Percentiles rank a stretch among this genome's conserved stretches.
Evolutionary conservation across 129 eudicot genomes (phyloP).

Genomic region (Sambucus nigra): DNA sequence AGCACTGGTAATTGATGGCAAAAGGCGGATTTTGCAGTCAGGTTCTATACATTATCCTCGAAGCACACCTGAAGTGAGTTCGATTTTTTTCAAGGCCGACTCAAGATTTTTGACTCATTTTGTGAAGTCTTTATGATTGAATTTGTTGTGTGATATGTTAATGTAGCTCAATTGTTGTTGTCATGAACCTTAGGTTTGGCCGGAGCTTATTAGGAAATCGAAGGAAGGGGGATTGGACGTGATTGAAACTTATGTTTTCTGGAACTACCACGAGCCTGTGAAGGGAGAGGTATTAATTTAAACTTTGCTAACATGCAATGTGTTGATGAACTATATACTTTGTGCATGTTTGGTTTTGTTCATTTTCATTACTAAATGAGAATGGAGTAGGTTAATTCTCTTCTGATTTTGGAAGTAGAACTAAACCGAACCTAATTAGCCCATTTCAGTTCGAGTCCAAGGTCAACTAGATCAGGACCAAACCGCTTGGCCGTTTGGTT

Average conservation of each 20-base stretch:
- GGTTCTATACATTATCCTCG: conserved; percentile 80
- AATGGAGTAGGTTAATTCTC: too few species aligned
- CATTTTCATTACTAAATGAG: too few species aligned
- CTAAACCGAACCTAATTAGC: too few species aligned
- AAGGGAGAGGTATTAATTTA: conserved; percentile 54
- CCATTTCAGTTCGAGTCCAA: too few species aligned
- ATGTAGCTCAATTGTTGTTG: conserved; percentile 8
- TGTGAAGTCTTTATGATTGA: neutral
- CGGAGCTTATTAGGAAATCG: conserved; percentile 48
- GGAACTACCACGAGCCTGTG: conserved; percentile 81
- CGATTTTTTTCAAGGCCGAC: too few species aligned
- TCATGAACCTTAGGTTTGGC: conserved; percentile 54
- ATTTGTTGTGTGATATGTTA: conserved; percentile 4
- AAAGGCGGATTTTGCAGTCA: conserved; percentile 57
- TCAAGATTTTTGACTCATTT: neutral
- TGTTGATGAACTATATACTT: neutral
- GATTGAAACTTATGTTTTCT: conserved; percentile 69
- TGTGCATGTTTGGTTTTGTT: too few species aligned
- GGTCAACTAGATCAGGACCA: too few species aligned
- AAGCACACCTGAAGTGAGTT: conserved; percentile 65
- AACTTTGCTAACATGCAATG: neutral
- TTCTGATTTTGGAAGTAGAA: too few species aligned
- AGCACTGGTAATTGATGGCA: conserved; percentile 72
- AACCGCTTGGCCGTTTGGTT: too few species aligned
- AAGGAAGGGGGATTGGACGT: conserved; percentile 86